Conservation (phyloP, 306 rosid species). For the Quercus parvula region DNA sequence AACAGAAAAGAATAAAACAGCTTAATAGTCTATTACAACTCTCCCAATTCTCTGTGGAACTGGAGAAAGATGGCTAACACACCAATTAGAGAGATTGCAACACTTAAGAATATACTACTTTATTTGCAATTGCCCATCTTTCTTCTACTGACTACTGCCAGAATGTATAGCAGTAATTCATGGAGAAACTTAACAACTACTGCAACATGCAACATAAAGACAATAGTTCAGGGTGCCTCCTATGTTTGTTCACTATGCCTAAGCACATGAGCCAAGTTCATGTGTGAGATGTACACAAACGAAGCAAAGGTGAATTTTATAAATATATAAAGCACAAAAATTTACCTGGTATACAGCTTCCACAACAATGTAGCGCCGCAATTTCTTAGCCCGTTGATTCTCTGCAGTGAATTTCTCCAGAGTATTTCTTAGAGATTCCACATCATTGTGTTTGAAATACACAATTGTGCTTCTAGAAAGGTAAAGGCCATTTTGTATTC, state of each 20-base stretch:
- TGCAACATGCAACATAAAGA: conserved; percentile 23
- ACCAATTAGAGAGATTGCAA: neutral
- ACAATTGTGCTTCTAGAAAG: conserved; percentile 93
- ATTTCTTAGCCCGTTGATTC: conserved; percentile 59
- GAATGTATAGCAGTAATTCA: conserved; percentile 2
- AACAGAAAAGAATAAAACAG: too few relatives aligned
- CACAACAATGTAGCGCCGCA: conserved; percentile 96
- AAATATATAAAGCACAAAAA: conserved; percentile 9
- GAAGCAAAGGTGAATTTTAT: conserved; percentile 14
- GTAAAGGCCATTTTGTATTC: conserved; percentile 91
- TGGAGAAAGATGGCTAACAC: neutral
- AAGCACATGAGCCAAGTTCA: neutral
- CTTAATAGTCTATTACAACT: neutral
- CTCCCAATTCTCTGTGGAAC: neutral
- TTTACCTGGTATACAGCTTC: conserved; percentile 95
- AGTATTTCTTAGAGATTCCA: conserved; percentile 74
- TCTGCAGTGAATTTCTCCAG: conserved; percentile 65
- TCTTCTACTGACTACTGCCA: conserved; percentile 4
- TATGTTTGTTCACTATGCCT: conserved; percentile 7
- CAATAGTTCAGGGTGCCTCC: conserved; percentile 20
- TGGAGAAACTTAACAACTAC: conserved; percentile 3
- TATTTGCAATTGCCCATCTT: conserved; percentile 17
- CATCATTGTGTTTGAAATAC: conserved; percentile 90
- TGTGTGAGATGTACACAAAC: neutral
- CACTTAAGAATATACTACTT: neutral